These are phyloP conservation scores for Parietichytrium sp. DNA, from an alignment of 108 stramenopile genomes.

Conservation along the genomic window DNA sequence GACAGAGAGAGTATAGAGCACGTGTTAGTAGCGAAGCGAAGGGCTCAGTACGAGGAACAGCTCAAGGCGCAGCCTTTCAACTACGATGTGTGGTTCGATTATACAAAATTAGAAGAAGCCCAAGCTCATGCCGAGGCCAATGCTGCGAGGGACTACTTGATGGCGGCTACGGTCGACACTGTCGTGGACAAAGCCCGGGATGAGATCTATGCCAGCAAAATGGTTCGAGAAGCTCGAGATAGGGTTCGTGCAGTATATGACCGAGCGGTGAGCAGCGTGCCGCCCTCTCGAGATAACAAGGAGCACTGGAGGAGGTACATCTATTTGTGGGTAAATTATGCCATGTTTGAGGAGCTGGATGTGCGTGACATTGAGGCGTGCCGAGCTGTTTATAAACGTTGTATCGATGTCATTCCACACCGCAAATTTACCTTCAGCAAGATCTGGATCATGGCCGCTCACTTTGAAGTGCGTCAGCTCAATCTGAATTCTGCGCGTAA, in stretches of 20 bases:
- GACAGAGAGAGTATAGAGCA: constrained; percentile 80
- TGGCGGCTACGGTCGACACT: neutral
- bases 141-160: neutral
- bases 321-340: constrained; percentile 96
- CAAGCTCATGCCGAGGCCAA: constrained; percentile 45
- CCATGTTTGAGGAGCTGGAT: constrained; percentile 86
- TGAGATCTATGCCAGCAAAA: neutral
- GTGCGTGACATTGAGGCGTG: constrained; percentile 64
- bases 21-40: constrained; percentile 78
- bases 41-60: constrained; percentile 75
- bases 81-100: constrained; percentile 98
- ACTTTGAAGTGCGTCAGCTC: constrained; percentile 83
- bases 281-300: constrained; percentile 80
- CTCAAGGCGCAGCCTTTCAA: constrained; percentile 77
- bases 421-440: constrained; percentile 89
- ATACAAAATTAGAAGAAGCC: constrained; percentile 85
- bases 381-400: constrained; percentile 80
- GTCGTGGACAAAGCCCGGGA: constrained; percentile 43
- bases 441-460: constrained; percentile 92
- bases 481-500: constrained; percentile 85
- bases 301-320: constrained; percentile 95
- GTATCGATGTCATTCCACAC: constrained; percentile 86
- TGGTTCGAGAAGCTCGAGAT: neutral
- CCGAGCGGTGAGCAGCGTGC: constrained; percentile 78
- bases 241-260: constrained; percentile 85